Evolutionary conservation across 371 early-diverging fungal genomes (phyloP), one percentile per base, ranked within the genome.

Genomic region (Phascolomyces articulosus): DNA sequence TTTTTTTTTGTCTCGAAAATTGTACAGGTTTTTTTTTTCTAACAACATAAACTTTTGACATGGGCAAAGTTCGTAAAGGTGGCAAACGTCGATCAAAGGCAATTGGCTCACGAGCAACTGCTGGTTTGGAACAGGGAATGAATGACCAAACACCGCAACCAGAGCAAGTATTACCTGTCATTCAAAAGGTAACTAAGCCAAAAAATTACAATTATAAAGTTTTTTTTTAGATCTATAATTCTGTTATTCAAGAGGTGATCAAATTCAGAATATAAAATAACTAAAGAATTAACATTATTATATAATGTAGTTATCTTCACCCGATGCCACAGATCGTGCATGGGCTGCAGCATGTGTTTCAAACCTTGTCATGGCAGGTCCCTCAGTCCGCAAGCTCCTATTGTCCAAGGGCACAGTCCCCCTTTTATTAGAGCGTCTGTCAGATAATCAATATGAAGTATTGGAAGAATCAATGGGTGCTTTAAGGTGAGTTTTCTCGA

Each of bases 291-390:
- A 38, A 38, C 4, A 44, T 44, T 18, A 44, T 44, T n/a, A n/a
- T 16, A 4, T 13, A 18, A 4, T 18, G 11, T 66, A 92, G 91
- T 69, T 93, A 8, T 75, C 77, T 11, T 84, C 90, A 0, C 66
- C 78, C 29, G 88, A 89, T 57, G 78, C 90, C 28, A 87, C 85
- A 59, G 95, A 96, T 56, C 83, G 95, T 20, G 91, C 90, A 1
- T 95, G 96, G 96, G 94, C 96, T 1, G 93, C 93, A 7, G 90
- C 95, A 4, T 90, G 93, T 62, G 83, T 93, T 20, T 91, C 94
- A 49, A 90, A 94, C 73, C 73, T 95, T 47, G 72, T 89, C 63
- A 75, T 86, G 67, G 80, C 85, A 15, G 89, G 88, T 41, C 69
- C 74, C 13, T 68, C 74, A 10, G 87, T 85, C 9, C 89, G 94